A percentile compares a stretch with the other conserved stretches of the same genome.
Evolutionary conservation across 1,284 basidiomycete species (phyloP).

Genomic region (Rhodofomes roseus): DNA sequence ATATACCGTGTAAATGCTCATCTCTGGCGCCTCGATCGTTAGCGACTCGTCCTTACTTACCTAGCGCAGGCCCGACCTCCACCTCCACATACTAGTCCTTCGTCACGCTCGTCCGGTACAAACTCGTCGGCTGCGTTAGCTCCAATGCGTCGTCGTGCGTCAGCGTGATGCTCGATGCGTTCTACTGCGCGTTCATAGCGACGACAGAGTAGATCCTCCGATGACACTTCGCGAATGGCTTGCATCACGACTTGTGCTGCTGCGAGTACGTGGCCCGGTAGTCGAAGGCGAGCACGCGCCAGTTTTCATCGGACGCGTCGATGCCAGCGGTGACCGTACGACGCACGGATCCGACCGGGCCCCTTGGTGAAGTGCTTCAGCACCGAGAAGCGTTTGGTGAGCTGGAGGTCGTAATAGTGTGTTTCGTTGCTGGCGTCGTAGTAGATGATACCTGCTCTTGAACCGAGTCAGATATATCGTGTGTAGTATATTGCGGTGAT

Average conservation of each 20-base stretch:
- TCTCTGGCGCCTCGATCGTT: neutral
- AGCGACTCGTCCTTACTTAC: neutral
- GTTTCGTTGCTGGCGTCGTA: neutral
- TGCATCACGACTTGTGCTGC: neutral
- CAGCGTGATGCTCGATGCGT: neutral
- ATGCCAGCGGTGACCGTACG: neutral
- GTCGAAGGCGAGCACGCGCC: neutral
- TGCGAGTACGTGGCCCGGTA: neutral
- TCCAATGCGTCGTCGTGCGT: neutral
- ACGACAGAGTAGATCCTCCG: neutral
- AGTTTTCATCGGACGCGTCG: neutral
- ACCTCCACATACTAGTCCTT: neutral
- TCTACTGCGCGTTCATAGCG: neutral
- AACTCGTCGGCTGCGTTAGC: neutral
- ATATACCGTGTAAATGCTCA: neutral
- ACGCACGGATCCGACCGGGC: neutral
- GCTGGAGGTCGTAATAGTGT: neutral
- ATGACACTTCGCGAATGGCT: neutral
- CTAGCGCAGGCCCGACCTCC: neutral
- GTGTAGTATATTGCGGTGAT: too few species aligned
- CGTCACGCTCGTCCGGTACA: neutral
- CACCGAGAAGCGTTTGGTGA: neutral
- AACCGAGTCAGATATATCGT: neutral
- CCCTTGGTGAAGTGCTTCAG: conserved; percentile 1
- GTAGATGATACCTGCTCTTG: neutral